These are phyloP conservation scores for Galerina marginata DNA, from an alignment of 768 basidiomycete species.

Conservation along the genomic window DNA sequence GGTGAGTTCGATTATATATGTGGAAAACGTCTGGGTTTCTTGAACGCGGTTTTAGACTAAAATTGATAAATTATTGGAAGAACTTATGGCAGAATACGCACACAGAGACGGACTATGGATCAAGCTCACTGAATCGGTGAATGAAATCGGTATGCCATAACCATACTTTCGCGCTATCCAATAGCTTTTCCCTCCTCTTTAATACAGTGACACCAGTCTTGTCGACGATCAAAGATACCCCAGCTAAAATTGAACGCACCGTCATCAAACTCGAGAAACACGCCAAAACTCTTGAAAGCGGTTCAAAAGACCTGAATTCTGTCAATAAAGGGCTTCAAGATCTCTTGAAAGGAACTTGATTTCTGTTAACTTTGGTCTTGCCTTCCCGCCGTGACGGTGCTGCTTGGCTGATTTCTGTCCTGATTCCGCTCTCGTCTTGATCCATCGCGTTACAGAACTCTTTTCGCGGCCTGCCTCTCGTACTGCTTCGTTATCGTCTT, in stretches of 20 bases:
- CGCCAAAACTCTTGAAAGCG: conserved; percentile 47
- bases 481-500: no score
- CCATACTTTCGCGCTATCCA: not conserved
- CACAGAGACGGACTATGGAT: conserved; percentile 57
- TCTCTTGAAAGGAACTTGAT: conserved; percentile 9
- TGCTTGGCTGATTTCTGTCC: not conserved
- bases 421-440: no score
- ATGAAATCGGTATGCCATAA: conserved; percentile 48
- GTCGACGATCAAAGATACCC: conserved; percentile 48
- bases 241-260: conserved; percentile 55
- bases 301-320: conserved; percentile 19
- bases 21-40: not conserved
- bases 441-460: not conserved
- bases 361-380: not conserved
- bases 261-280: conserved; percentile 61
- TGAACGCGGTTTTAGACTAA: conserved; percentile 40
- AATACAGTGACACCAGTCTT: conserved; percentile 49
- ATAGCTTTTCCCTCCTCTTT: conserved; percentile 1
- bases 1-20: conserved; percentile 33
- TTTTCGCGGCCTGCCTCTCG: not conserved
- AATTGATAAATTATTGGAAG: conserved; percentile 44
- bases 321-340: conserved; percentile 19
- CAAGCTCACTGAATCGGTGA: conserved; percentile 48
- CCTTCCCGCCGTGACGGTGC: not conserved
- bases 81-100: conserved; percentile 54